phyloP scores from a whole-genome alignment of 2,329 filamentous ascomycete genomes.

The Westerdykella aurantiaca region DNA sequence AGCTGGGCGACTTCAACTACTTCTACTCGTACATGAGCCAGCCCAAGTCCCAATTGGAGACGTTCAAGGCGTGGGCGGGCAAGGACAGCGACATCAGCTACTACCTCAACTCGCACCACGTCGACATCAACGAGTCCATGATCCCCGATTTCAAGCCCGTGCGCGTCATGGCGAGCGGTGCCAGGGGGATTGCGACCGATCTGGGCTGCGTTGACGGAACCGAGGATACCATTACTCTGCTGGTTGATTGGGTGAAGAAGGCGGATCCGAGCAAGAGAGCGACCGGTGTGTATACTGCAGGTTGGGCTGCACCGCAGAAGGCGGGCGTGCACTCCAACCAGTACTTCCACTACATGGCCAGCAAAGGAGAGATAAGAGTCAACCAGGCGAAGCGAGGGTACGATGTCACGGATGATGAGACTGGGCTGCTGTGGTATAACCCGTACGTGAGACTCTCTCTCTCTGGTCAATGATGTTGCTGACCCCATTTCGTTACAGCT shows the following conservation, averaged over 20 bases:
- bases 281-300: conserved; percentile 87
- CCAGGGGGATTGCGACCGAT: conserved; percentile 69
- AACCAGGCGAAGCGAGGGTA: conserved; percentile 94
- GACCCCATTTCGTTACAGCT: conserved; percentile 39
- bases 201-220: conserved; percentile 75
- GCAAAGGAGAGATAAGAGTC: conserved; percentile 76
- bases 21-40: conserved; percentile 97
- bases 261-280: conserved; percentile 63
- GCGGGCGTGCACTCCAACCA: conserved; percentile 96
- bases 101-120: conserved; percentile 92
- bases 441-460: conserved; percentile 48
- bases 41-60: conserved; percentile 65
- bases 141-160: conserved; percentile 73
- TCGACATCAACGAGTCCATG: conserved; percentile 91
- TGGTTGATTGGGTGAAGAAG: conserved; percentile 81
- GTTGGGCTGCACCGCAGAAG: conserved; percentile 88
- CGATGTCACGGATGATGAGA: conserved; percentile 80
- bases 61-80: conserved; percentile 91
- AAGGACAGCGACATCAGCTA: conserved; percentile 91
- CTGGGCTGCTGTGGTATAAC: conserved; percentile 75
- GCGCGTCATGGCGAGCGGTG: conserved; percentile 70
- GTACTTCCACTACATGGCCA: conserved; percentile 91
- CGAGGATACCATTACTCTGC: conserved; percentile 87
- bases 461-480: neutral
- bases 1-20: conserved; percentile 92